Evolutionary conservation across 306 rosid species (phyloP), one percentile per base, ranked within the genome.

Genomic region (Malus fusca): DNA sequence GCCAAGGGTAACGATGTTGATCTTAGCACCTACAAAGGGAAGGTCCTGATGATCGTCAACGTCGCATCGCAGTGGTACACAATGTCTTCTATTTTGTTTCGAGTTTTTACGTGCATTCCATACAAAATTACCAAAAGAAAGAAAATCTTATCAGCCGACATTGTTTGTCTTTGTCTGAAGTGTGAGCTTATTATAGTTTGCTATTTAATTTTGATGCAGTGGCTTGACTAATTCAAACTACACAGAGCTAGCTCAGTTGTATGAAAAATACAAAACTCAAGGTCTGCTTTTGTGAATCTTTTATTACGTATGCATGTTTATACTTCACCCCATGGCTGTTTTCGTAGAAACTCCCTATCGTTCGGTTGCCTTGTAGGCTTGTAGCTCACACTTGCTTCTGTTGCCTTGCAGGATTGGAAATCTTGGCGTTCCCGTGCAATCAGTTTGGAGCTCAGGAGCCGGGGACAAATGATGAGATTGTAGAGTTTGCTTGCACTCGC

Each of bases 361-460:
- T 22, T 66, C 22, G 2, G 8, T 71, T 28, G 6, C 31, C 40
- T 26, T 30, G n/a, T 11, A 48, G 53, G 19, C 21, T 6, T 40
- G n/a, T 53, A 18, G 12, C 31, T 69, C 35, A 78, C 21, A 25
- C 22, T 51, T 17, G 11, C 21, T 17, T 72, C 25, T 17, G 11
- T 61, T 11, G 59, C 59, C 37, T 44, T 74, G 65, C 69, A 95
- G 99, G 97, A 72, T 48, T 95, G 75, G 99, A 95, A 79, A 95
- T 95, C 75, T 88, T 95, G 77, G 99, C 97, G 70, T 95, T 95
- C 82, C 97, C 99, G 0, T 95, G 99, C 86, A 95, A 95, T 71
- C 99, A 95, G 83, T 95, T 95, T 82, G 99, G 99, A 61, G 91
- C 88, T 73, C 97, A 95, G 84, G 99, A 95, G 84, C 99, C 99